These are phyloP conservation scores for Annulohypoxylon maeteangense DNA, from an alignment of 495 filamentous ascomycete species.

Conservation along the genomic window DNA sequence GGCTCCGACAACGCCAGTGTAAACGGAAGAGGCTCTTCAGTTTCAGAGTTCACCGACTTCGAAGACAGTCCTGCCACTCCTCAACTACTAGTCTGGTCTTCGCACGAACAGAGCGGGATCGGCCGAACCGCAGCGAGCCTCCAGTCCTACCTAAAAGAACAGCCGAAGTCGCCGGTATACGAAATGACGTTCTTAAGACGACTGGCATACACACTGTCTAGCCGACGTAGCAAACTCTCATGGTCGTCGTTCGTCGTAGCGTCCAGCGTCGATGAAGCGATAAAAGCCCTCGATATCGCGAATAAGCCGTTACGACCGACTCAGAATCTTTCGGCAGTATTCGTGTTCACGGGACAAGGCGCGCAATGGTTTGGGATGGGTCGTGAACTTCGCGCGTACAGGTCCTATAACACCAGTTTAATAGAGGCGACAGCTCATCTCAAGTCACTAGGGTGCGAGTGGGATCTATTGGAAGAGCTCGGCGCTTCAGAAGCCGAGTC, in stretches of 20 bases:
- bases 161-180: constrained; percentile 18
- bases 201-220: constrained; percentile 54
- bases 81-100: constrained; percentile 44
- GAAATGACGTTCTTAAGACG: constrained; percentile 31
- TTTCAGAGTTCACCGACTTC: constrained; percentile 37
- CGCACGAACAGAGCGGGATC: constrained; percentile 47
- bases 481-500: constrained; percentile 32
- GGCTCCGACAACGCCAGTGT: constrained; percentile 34
- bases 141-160: constrained; percentile 36
- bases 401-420: constrained; percentile 41
- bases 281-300: constrained; percentile 15
- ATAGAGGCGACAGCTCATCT: constrained; percentile 42
- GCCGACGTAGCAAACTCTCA: constrained; percentile 51
- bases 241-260: constrained; percentile 54
- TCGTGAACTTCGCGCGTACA: constrained; percentile 51
- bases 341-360: constrained; percentile 51
- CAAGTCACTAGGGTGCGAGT: constrained; percentile 39
- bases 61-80: constrained; percentile 31
- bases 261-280: constrained; percentile 25
- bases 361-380: constrained; percentile 63
- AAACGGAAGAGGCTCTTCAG: constrained; percentile 31
- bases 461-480: constrained; percentile 44
- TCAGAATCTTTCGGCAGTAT: constrained; percentile 30
- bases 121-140: constrained; percentile 33
- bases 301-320: constrained; percentile 39